These are phyloP conservation scores for Starmerella davenportii DNA, from an alignment of 805 yeast species.

Conservation along the genomic window DNA sequence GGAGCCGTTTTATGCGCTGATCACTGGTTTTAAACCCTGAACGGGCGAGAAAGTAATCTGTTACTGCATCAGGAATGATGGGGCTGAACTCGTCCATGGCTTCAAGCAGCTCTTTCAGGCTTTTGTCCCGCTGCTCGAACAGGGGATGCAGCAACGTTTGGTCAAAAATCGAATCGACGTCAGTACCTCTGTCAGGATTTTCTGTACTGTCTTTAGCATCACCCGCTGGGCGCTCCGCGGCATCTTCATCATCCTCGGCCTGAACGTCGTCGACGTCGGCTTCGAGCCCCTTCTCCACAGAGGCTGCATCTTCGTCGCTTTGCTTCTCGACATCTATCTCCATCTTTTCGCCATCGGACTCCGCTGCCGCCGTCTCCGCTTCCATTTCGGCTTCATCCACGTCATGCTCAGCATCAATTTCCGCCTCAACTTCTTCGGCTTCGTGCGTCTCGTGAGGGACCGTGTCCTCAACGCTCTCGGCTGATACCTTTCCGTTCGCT, in stretches of 20 bases:
- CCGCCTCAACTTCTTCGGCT: background rate
- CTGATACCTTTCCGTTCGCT: background rate
- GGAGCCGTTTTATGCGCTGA: slow-evolving; percentile 55
- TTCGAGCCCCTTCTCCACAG: background rate
- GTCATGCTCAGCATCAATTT: slow-evolving; percentile 1
- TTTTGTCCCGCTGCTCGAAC: slow-evolving; percentile 18
- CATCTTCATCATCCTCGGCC: too few relatives aligned
- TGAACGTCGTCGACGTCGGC: background rate
- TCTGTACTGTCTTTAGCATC: background rate
- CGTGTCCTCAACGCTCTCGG: background rate
- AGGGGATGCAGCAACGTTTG: slow-evolving; percentile 14
- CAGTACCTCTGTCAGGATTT: background rate
- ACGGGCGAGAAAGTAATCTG: slow-evolving; percentile 74
- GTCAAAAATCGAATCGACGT: slow-evolving; percentile 15
- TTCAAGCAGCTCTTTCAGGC: slow-evolving; percentile 58
- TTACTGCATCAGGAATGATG: slow-evolving; percentile 88
- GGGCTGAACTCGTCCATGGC: slow-evolving; percentile 92
- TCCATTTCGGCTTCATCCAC: background rate
- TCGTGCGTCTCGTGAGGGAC: background rate
- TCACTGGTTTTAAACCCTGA: slow-evolving; percentile 75
- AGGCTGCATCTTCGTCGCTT: background rate
- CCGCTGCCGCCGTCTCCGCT: background rate
- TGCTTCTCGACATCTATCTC: background rate
- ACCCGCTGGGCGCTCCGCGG: too few relatives aligned
- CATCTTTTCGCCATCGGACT: background rate